phyloP scores from a whole-genome alignment of 1,284 basidiomycete species.

The Ustilago shanxiensis region DNA sequence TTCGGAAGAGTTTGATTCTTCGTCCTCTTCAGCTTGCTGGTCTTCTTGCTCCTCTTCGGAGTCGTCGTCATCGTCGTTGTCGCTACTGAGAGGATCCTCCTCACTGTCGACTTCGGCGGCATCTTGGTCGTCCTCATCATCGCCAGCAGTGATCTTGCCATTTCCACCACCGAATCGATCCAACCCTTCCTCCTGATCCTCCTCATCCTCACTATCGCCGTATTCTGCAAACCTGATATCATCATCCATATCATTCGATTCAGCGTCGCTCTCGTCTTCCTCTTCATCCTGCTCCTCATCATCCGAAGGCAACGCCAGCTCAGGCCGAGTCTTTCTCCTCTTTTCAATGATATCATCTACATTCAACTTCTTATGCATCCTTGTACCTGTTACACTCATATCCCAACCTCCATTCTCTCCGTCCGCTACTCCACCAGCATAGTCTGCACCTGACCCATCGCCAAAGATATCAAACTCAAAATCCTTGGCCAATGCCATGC shows the following conservation, averaged over 20 bases:
- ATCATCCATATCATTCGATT: conserved; percentile 46
- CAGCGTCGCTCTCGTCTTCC: not conserved
- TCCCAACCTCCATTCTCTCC: conserved; percentile 51
- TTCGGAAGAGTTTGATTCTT: conserved; percentile 35
- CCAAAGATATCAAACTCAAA: conserved; percentile 67
- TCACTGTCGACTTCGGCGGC: conserved; percentile 67
- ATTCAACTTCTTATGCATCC: conserved; percentile 54
- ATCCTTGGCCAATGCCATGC: conserved; percentile 50
- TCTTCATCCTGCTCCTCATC: conserved; percentile 1
- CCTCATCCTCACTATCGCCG: conserved; percentile 72
- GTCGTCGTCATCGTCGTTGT: conserved; percentile 2
- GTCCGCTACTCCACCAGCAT: conserved; percentile 10
- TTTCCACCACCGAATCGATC: conserved; percentile 62
- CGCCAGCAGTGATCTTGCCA: conserved; percentile 56
- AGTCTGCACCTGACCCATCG: conserved; percentile 34
- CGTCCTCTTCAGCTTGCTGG: conserved; percentile 12
- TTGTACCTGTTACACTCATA: conserved; percentile 56
- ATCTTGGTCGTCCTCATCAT: conserved; percentile 58
- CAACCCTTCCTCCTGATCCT: conserved; percentile 74
- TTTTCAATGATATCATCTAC: conserved; percentile 69
- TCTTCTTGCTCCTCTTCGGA: conserved; percentile 21
- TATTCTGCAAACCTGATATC: conserved; percentile 40
- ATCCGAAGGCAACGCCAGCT: conserved; percentile 31
- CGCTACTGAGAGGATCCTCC: conserved; percentile 41
- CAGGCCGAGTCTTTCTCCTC: conserved; percentile 45